Percentiles rank a stretch among this genome's conserved stretches.
Evolutionary conservation across 192 early-diverging fungal genomes (phyloP).

Genomic region (Umbelopsis ramanniana): DNA sequence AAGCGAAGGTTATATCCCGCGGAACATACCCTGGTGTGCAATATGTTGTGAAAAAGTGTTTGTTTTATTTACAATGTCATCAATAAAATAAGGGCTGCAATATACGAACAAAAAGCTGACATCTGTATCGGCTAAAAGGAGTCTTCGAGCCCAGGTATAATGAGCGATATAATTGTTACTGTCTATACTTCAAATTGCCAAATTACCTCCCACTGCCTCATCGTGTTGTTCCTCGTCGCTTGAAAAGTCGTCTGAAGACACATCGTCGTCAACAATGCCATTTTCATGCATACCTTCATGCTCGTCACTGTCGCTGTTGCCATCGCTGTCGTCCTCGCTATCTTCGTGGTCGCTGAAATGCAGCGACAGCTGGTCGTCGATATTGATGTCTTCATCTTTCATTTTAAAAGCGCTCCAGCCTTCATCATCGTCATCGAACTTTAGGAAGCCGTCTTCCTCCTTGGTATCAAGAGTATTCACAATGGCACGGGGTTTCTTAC

Average conservation of each 20-base stretch:
- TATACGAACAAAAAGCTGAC: no score
- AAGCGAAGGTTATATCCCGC: no score
- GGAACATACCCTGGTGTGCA: no score
- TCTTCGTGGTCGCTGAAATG: conserved; percentile 42
- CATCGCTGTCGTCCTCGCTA: conserved; percentile 39
- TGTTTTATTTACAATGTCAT: no score
- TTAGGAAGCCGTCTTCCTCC: conserved; percentile 39
- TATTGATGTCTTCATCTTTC: conserved; percentile 36
- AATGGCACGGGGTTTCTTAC: background rate
- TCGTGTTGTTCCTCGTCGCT: no score
- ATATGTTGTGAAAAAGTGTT: no score
- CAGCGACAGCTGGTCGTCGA: conserved; percentile 29
- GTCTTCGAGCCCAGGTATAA: no score
- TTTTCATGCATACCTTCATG: conserved; percentile 24
- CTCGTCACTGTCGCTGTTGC: conserved; percentile 21
- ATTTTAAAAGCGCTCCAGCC: conserved; percentile 26
- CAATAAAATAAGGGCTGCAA: no score
- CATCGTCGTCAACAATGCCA: conserved; percentile 12
- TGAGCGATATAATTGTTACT: no score
- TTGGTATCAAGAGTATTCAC: conserved; percentile 24
- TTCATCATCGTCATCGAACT: conserved; percentile 39
- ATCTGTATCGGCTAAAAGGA: no score
- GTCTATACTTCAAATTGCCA: no score
- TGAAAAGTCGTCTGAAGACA: background rate
- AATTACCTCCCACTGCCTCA: no score